These are phyloP conservation scores for Samsoniella hepiali DNA, from an alignment of 2,329 filamentous ascomycete genomes.

Conservation along the genomic window DNA sequence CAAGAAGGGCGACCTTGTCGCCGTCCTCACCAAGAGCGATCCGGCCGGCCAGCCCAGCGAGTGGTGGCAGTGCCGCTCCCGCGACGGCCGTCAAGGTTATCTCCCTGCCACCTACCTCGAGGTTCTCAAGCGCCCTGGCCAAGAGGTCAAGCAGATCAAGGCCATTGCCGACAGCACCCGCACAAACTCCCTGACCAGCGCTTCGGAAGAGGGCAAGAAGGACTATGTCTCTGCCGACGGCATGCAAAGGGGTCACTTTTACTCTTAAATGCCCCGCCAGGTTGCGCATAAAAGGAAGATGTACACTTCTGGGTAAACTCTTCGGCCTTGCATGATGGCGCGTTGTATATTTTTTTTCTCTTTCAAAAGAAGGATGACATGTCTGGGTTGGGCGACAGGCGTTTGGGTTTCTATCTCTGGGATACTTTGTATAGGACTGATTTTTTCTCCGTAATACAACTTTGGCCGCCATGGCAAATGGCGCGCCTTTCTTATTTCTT, in stretches of 20 bases:
- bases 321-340: background rate
- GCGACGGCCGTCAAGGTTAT: slow-evolving; percentile 88
- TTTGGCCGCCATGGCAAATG: background rate
- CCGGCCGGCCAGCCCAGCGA: slow-evolving; percentile 88
- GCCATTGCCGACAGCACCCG: slow-evolving; percentile 45
- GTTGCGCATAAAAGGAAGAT: background rate
- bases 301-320: background rate
- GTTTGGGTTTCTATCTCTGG: slow-evolving; percentile 4
- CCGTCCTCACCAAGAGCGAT: slow-evolving; percentile 87
- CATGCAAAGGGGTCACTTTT: slow-evolving; percentile 59
- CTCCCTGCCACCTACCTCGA: slow-evolving; percentile 89
- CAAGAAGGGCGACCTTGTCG: slow-evolving; percentile 92
- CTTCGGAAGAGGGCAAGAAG: slow-evolving; percentile 43
- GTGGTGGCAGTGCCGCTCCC: slow-evolving; percentile 93
- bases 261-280: slow-evolving; percentile 39
- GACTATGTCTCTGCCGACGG: slow-evolving; percentile 52
- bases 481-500: background rate
- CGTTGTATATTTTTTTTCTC: slow-evolving; percentile 4
- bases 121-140: slow-evolving; percentile 56
- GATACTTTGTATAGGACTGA: background rate
- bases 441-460: background rate
- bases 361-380: slow-evolving; percentile 7
- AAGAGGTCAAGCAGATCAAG: slow-evolving; percentile 51
- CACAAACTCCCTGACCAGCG: slow-evolving; percentile 50
- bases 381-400: slow-evolving; percentile 9